Percentiles rank a stretch among this genome's conserved stretches.
Evolutionary conservation across 495 filamentous ascomycete species (phyloP).

Genomic region (Annulohypoxylon stygium): DNA sequence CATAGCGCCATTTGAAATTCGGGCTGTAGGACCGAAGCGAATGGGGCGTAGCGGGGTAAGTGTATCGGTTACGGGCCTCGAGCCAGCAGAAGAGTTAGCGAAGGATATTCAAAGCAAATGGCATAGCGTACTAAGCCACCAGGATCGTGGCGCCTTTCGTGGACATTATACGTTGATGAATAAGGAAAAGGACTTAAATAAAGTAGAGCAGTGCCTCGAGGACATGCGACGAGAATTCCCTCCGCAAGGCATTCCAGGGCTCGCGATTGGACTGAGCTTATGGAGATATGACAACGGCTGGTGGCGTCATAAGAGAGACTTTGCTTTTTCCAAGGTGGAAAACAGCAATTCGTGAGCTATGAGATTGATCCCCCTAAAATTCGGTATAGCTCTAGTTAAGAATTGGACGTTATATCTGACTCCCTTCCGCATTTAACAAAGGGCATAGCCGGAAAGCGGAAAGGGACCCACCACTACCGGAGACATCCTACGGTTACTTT

Average conservation of each 20-base stretch:
- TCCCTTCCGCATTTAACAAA: not conserved
- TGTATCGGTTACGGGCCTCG: too few species aligned
- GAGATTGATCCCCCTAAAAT: not conserved
- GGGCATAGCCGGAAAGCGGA: not conserved
- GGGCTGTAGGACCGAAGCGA: conserved; percentile 9
- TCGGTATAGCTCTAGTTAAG: too few species aligned
- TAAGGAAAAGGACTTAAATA: not conserved
- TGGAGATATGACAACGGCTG: conserved; percentile 33
- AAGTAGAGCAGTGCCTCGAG: not conserved
- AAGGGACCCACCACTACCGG: conserved; percentile 9
- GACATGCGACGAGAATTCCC: not conserved
- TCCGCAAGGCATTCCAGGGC: conserved; percentile 5
- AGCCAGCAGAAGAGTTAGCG: too few species aligned
- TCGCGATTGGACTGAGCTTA: conserved; percentile 19
- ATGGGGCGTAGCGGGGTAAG: not conserved
- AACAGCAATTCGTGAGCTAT: not conserved
- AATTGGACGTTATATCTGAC: too few species aligned
- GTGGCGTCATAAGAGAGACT: conserved; percentile 27
- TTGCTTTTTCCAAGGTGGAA: conserved; percentile 10
- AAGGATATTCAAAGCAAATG: too few species aligned
- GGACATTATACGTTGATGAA: not conserved
- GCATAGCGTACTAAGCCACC: too few species aligned
- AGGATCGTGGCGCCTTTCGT: too few species aligned
- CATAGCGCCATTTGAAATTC: not conserved
- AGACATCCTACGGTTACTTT: conserved; percentile 31